Evolutionary conservation across 2,329 filamentous ascomycete species (phyloP).

Genomic region (Aureobasidium sp.): DNA sequence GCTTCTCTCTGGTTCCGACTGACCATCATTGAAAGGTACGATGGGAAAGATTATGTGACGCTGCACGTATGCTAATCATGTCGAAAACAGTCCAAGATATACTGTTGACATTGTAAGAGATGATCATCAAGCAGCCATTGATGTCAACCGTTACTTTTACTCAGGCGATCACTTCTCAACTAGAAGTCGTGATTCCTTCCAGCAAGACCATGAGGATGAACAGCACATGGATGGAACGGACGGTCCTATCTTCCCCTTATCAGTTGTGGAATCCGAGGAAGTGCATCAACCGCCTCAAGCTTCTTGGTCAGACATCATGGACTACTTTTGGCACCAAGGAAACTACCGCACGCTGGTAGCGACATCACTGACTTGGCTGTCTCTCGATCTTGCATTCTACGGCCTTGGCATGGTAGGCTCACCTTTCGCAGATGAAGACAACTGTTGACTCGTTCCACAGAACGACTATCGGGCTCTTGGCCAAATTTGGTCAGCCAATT

Average conservation of each 20-base stretch:
- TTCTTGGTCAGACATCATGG: not conserved
- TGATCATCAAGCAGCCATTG: slow-evolving; percentile 26
- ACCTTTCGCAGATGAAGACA: not conserved
- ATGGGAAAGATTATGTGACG: not conserved
- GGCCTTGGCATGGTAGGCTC: not conserved
- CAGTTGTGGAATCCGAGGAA: not conserved
- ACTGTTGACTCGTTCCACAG: not conserved
- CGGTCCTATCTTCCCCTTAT: not conserved
- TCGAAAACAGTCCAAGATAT: slow-evolving; percentile 27
- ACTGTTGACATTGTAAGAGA: slow-evolving; percentile 33
- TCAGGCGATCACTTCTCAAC: slow-evolving; percentile 25
- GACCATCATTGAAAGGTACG: slow-evolving; percentile 32
- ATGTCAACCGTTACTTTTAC: not conserved
- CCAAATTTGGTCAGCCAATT: not conserved
- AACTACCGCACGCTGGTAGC: slow-evolving; percentile 21
- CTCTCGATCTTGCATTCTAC: slow-evolving; percentile 6
- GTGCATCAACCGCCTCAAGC: not conserved
- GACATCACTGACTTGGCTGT: slow-evolving; percentile 19
- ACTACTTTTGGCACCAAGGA: slow-evolving; percentile 20
- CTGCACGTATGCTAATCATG: not conserved
- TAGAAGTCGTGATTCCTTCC: slow-evolving; percentile 20
- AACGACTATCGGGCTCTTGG: not conserved
- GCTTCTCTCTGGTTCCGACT: slow-evolving; percentile 34
- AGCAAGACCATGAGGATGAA: not conserved
- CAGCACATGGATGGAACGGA: not conserved